Conservation (phyloP, 2,329 filamentous ascomycete species). For the Calonectria hongkongensis region DNA sequence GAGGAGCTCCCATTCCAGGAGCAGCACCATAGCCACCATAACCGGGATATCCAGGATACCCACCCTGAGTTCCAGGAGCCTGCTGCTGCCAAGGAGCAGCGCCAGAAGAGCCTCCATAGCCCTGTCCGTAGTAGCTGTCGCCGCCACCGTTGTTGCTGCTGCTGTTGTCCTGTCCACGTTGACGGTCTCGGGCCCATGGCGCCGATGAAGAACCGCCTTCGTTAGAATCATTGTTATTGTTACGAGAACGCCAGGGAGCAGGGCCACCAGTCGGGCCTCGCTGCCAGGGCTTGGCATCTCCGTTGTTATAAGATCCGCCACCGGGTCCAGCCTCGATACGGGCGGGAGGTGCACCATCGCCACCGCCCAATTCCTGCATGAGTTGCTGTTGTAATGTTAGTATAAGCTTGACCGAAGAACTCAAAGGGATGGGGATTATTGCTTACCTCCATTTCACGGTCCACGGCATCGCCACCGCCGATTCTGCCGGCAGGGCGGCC, state of each 20-base stretch:
- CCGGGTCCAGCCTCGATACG: constrained; percentile 89
- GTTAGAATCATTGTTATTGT: constrained; percentile 71
- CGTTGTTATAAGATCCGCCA: constrained; percentile 69
- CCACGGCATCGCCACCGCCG: constrained; percentile 87
- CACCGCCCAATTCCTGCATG: constrained; percentile 94
- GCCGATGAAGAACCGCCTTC: constrained; percentile 69
- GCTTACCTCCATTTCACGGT: constrained; percentile 94
- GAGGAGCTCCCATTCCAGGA: constrained; percentile 64
- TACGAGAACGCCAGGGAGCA: constrained; percentile 84
- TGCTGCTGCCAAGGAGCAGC: constrained; percentile 75
- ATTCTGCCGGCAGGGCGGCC: constrained; percentile 78
- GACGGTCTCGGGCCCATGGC: constrained; percentile 78
- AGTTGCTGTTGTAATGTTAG: constrained; percentile 81
- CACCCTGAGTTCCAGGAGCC: constrained; percentile 70
- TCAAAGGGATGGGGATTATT: not conserved
- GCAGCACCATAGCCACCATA: constrained; percentile 71
- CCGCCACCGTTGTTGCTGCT: constrained; percentile 46
- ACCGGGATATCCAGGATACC: constrained; percentile 72
- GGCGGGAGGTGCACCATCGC: constrained; percentile 77
- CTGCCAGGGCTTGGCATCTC: constrained; percentile 89
- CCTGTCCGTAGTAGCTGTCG: constrained; percentile 58
- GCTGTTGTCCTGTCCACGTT: constrained; percentile 65
- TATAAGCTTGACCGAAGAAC: constrained; percentile 45
- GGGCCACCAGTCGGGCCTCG: constrained; percentile 88
- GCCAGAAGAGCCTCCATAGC: constrained; percentile 54